Evolutionary conservation across 2,329 filamentous ascomycete genomes (phyloP), one percentile per base, ranked within the genome.

Genomic region (Diaporthe eres): DNA sequence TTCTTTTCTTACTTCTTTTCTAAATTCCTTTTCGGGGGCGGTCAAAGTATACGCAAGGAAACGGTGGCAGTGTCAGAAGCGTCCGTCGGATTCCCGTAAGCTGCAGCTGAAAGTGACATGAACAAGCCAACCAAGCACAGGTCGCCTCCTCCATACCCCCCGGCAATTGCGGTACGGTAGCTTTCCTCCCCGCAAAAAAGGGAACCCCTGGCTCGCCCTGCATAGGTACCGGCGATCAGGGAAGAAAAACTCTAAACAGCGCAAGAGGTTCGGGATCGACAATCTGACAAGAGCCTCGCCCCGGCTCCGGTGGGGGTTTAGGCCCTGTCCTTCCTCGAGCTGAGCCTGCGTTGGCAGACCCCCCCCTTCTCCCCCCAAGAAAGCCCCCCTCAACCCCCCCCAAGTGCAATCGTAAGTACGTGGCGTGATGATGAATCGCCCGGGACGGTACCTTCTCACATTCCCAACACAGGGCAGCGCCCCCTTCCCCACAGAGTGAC

Each of bases 201-300:
- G n/a, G 49, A 37, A 73, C 58, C 71, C 71, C 71, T 65, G 47
- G 47, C 34, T 34, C 65, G 65, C 65, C 65, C 65, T 70, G 65
- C 65, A 70, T 70, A 53, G 71, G 57, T 49, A 65, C 58, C 58
- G 71, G 71, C 58, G 57, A 65, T 63, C 71, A 73, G 57, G 71
- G 57, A 53, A 63, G 58, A 28, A 73, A 73, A 73, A 67, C 57
- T 73, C 71, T 73, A 73, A 73, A 73, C 42, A 73, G 71, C 57
- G 34, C 37, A 60, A 51, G 28, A 60, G 22, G 42, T 51, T 72
- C 53, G 71, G 65, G 65, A 70, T 70, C 65, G 65, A 70, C 65
- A 70, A 70, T 70, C 65, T 70, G 65, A 70, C 65, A 70, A 70
- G 65, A 70, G 65, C 65, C 65, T 70, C 65, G 65, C 65, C 65